These are phyloP conservation scores for Annulohypoxylon bovei DNA, from an alignment of 495 filamentous ascomycete species.

Conservation along the genomic window DNA sequence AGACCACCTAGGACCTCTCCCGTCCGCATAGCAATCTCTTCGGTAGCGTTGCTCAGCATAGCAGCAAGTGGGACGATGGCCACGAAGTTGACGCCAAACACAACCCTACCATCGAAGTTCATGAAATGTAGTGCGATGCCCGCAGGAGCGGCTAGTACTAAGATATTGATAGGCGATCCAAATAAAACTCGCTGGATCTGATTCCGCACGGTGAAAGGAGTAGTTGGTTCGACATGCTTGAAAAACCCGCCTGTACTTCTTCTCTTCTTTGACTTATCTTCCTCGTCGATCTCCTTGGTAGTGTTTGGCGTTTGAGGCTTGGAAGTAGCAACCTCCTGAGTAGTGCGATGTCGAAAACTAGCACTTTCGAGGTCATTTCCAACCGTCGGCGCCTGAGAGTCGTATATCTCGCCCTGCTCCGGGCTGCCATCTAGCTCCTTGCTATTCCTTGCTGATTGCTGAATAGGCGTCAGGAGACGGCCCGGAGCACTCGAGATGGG, in stretches of 20 bases:
- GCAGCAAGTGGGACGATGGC: conserved; percentile 92
- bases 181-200: conserved; percentile 78
- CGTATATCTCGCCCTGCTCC: conserved; percentile 31
- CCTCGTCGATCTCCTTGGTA: conserved; percentile 22
- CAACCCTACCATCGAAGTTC: conserved; percentile 61
- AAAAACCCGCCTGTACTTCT: conserved; percentile 47
- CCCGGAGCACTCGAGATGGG: conserved; percentile 41
- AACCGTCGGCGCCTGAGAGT: conserved; percentile 43
- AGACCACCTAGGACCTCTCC: conserved; percentile 89
- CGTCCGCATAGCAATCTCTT: conserved; percentile 83
- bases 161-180: conserved; percentile 84
- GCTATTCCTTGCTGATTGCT: conserved; percentile 32
- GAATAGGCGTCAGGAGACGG: conserved; percentile 30
- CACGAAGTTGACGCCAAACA: conserved; percentile 91
- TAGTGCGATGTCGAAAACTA: conserved; percentile 25
- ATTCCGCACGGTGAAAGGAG: conserved; percentile 70
- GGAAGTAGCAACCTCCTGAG: not conserved
- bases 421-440: conserved; percentile 28
- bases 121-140: conserved; percentile 79
- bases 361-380: conserved; percentile 13
- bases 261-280: conserved; percentile 51
- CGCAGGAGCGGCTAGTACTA: conserved; percentile 80
- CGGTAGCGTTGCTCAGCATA: conserved; percentile 88
- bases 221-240: conserved; percentile 56
- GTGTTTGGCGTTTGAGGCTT: conserved; percentile 7